Evolutionary conservation across 2,329 filamentous ascomycete species (phyloP).

Genomic region (Phaeosphaeriaceae sp.): DNA sequence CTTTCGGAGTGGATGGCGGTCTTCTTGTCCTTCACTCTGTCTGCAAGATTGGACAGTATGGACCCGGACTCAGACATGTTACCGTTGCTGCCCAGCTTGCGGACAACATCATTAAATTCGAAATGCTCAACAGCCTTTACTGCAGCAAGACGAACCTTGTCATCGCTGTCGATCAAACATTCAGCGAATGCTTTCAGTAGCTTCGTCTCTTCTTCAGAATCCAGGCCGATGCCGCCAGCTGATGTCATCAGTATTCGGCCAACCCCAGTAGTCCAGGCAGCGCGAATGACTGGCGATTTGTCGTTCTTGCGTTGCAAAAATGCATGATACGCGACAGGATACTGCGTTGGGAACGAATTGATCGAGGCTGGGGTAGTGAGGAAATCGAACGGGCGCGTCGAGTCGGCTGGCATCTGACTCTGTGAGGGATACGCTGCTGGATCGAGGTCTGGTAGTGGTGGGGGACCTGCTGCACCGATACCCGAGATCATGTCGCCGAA

Average conservation of each 20-base stretch:
- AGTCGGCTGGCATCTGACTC: slow-evolving; percentile 56
- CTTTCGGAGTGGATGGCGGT: slow-evolving; percentile 82
- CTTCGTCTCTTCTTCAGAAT: slow-evolving; percentile 78
- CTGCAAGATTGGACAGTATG: slow-evolving; percentile 80
- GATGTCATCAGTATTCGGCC: slow-evolving; percentile 91
- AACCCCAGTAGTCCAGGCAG: slow-evolving; percentile 84
- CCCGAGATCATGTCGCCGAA: slow-evolving; percentile 94
- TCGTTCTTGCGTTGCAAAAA: slow-evolving; percentile 88
- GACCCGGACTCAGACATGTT: slow-evolving; percentile 79
- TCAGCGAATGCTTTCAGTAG: slow-evolving; percentile 79
- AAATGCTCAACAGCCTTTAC: slow-evolving; percentile 85
- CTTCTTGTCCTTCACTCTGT: slow-evolving; percentile 87
- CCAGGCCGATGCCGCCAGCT: slow-evolving; percentile 87
- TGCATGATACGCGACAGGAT: slow-evolving; percentile 79
- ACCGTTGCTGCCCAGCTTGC: slow-evolving; percentile 80
- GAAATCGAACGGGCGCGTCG: slow-evolving; percentile 59
- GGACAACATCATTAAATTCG: slow-evolving; percentile 79
- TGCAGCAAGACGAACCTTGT: slow-evolving; percentile 89
- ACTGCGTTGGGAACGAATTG: slow-evolving; percentile 86
- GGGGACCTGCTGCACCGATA: slow-evolving; percentile 89
- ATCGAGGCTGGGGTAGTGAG: slow-evolving; percentile 85
- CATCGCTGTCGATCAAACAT: slow-evolving; percentile 86
- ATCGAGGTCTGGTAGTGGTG: slow-evolving; percentile 75
- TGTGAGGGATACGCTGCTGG: slow-evolving; percentile 85
- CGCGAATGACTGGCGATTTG: slow-evolving; percentile 81